Evolutionary conservation across 176 grass and related monocot species (phyloP).

Genomic region (Zea luxurians): DNA sequence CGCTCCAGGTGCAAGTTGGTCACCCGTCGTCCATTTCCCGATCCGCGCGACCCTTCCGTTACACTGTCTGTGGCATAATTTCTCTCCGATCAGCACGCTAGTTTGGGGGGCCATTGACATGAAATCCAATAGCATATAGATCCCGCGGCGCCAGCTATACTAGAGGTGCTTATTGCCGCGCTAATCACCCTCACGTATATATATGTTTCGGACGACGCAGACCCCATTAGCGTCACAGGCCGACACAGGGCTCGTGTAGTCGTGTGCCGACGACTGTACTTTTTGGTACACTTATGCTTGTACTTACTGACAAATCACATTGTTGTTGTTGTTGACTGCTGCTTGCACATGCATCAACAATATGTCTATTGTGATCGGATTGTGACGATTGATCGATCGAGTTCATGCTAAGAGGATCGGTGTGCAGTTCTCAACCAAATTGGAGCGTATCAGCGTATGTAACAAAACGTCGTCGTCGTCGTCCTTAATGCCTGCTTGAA

Average conservation of each 20-base stretch:
- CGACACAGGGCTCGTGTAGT: background rate
- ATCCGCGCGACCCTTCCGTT: slow-evolving; percentile 31
- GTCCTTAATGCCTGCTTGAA: background rate
- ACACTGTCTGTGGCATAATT: background rate
- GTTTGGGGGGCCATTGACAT: background rate
- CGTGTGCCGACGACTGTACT: background rate
- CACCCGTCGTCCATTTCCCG: slow-evolving; percentile 21
- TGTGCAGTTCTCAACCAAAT: background rate
- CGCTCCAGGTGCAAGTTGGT: no score
- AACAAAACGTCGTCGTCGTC: background rate
- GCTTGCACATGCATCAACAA: no score
- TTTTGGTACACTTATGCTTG: background rate
- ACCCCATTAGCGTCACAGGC: background rate
- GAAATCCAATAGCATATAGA: background rate
- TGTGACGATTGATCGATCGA: background rate
- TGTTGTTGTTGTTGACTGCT: no score
- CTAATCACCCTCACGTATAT: background rate
- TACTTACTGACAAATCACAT: background rate
- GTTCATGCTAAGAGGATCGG: background rate
- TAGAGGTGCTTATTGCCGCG: background rate
- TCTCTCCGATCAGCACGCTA: background rate
- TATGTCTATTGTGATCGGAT: background rate
- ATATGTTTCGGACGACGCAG: background rate
- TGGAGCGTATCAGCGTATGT: background rate
- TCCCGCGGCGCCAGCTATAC: background rate